Evolutionary conservation across 805 yeast genomes (phyloP).

Genomic region (Schwanniomyces vanrijiae): DNA sequence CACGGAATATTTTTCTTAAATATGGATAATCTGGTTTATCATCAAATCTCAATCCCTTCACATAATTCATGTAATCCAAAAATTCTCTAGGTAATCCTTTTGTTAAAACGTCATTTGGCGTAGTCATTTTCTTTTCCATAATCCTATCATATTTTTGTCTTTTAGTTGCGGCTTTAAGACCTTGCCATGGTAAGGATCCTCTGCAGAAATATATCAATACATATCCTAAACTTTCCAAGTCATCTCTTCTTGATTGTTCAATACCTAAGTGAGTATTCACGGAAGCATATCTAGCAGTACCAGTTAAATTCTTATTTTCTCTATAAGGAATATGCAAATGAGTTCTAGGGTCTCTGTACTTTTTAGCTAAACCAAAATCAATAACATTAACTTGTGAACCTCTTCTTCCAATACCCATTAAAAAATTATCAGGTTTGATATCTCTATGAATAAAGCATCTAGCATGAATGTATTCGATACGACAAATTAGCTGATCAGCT

Average conservation of each 20-base stretch:
- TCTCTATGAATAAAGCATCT: conserved; percentile 86
- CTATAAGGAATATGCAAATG: conserved; percentile 94
- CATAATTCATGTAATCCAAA: conserved; percentile 81
- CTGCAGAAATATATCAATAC: conserved; percentile 92
- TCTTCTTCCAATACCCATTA: conserved; percentile 88
- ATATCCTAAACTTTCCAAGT: conserved; percentile 90
- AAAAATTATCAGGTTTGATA: conserved; percentile 79
- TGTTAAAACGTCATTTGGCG: conserved; percentile 81
- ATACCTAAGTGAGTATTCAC: conserved; percentile 95
- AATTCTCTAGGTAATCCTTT: conserved; percentile 92
- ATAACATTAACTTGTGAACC: conserved; percentile 95
- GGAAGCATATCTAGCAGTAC: conserved; percentile 95
- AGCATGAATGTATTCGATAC: conserved; percentile 94
- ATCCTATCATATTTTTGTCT: conserved; percentile 96
- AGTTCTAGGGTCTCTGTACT: conserved; percentile 90
- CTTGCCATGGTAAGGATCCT: conserved; percentile 98
- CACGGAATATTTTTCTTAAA: conserved; percentile 85
- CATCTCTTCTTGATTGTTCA: conserved; percentile 96
- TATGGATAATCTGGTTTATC: conserved; percentile 95
- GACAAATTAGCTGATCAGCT: conserved; percentile 92
- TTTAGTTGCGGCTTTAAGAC: conserved; percentile 93
- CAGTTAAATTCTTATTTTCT: conserved; percentile 94
- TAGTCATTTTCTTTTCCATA: conserved; percentile 91
- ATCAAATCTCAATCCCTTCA: conserved; percentile 87
- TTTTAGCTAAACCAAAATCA: conserved; percentile 92